Evolutionary conservation across 1,139 yeast species (phyloP).

Genomic region (Candida sp.): DNA sequence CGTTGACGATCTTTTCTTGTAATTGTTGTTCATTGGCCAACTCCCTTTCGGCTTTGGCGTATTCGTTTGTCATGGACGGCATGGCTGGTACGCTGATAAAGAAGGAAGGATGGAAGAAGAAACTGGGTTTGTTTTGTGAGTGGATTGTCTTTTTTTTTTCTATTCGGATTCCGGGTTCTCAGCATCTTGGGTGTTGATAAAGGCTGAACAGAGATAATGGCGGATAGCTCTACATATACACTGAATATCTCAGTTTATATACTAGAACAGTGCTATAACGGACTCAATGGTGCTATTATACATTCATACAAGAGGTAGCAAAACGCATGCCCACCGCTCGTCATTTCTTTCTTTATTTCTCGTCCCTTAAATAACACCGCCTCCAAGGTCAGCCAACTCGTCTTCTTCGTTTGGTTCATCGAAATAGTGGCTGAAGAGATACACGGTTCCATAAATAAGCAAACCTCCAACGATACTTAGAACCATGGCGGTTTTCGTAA

Average conservation of each 20-base stretch:
- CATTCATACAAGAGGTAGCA: too few relatives aligned
- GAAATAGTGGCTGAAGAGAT: constrained; percentile 73
- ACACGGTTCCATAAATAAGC: constrained; percentile 74
- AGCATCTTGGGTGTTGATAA: too few relatives aligned
- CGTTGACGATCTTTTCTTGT: constrained; percentile 56
- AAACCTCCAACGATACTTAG: constrained; percentile 74
- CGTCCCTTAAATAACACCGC: constrained; percentile 29
- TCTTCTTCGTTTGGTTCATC: constrained; percentile 58
- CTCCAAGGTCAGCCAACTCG: constrained; percentile 30
- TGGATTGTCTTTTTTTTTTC: background rate
- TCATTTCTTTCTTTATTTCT: too few relatives aligned
- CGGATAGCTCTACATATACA: too few relatives aligned
- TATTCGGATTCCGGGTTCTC: too few relatives aligned
- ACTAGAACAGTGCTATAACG: too few relatives aligned
- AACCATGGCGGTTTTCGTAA: constrained; percentile 60
- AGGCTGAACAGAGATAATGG: too few relatives aligned
- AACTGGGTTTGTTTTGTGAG: background rate
- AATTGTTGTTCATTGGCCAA: constrained; percentile 48
- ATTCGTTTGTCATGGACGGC: constrained; percentile 17
- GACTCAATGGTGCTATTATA: too few relatives aligned
- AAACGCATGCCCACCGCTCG: too few relatives aligned
- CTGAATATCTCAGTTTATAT: too few relatives aligned
- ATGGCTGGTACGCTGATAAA: background rate
- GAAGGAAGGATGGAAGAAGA: background rate
- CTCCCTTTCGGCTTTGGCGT: constrained; percentile 32